Evolutionary conservation across 2,329 filamentous ascomycete genomes (phyloP).

Genomic region (Pseudocercospora fijiensis): DNA sequence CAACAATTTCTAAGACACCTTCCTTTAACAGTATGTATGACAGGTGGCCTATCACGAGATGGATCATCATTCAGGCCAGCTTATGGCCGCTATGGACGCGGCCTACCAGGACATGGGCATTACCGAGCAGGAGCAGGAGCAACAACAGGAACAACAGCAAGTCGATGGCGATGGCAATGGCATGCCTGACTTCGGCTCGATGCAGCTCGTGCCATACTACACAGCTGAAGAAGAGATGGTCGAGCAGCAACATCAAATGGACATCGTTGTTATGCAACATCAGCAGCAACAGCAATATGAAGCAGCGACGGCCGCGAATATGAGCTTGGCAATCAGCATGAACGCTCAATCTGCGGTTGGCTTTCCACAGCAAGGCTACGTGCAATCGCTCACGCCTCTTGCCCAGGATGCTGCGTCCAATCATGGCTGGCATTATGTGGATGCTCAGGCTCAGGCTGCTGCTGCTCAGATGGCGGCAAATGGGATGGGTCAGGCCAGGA

Average conservation of each 20-base stretch:
- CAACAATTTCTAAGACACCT: background rate
- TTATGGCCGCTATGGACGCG: background rate
- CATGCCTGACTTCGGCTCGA: background rate
- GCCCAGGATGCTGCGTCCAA: background rate
- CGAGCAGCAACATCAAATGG: background rate
- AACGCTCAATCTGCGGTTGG: background rate
- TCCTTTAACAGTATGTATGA: background rate
- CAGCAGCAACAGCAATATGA: background rate
- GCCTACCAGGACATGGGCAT: background rate
- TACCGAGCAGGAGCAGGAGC: background rate
- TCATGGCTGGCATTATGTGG: background rate
- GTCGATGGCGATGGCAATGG: background rate
- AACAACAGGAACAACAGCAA: background rate
- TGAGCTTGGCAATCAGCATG: background rate
- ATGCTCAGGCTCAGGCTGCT: background rate
- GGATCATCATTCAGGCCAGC: background rate
- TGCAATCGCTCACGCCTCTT: background rate
- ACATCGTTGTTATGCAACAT: background rate
- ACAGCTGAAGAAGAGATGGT: background rate
- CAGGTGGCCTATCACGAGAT: background rate
- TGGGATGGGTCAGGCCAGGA: background rate
- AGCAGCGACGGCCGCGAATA: background rate
- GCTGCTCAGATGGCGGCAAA: background rate
- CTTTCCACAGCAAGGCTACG: background rate
- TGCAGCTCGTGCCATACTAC: background rate